phyloP scores from a whole-genome alignment of 164 flowering plant species.

The Warburgia ugandensis region DNA sequence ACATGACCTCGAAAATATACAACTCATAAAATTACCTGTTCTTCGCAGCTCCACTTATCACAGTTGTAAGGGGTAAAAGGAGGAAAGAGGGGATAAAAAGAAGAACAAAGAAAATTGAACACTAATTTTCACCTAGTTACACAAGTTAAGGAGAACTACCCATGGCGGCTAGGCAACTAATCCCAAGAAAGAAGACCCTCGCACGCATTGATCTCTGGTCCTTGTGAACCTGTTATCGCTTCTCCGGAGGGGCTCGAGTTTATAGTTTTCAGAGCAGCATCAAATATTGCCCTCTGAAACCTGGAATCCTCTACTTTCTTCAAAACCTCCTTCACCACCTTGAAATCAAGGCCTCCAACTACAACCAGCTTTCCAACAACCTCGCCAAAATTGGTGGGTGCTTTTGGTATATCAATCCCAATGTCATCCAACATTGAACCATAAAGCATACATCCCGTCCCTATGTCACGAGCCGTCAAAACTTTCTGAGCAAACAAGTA shows the following conservation, averaged over 20 bases:
- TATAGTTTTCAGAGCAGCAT: conserved; percentile 32
- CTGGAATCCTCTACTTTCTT: conserved; percentile 49
- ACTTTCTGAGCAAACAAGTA: conserved; percentile 45
- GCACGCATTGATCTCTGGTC: conserved; percentile 54
- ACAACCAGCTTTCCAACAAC: conserved; percentile 52
- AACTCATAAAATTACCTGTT: conserved; percentile 25
- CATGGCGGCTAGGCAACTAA: neutral
- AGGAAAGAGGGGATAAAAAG: neutral
- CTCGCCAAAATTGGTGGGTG: conserved; percentile 76
- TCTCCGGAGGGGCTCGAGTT: conserved; percentile 34
- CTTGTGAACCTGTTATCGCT: conserved; percentile 45
- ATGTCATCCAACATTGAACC: conserved; percentile 65
- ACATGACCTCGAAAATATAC: conserved; percentile 22
- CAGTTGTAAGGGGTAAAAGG: conserved; percentile 6
- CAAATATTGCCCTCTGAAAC: conserved; percentile 40
- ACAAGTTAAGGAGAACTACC: conserved; percentile 9
- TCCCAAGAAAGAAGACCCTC: conserved; percentile 31
- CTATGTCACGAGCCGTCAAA: conserved; percentile 44
- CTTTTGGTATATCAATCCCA: conserved; percentile 81
- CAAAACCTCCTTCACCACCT: conserved; percentile 49
- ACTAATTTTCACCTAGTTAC: conserved; percentile 7
- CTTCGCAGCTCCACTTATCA: conserved; percentile 11
- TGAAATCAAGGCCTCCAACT: conserved; percentile 51
- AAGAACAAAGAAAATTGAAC: neutral
- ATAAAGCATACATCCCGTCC: conserved; percentile 56